phyloP scores from a whole-genome alignment of 75 land plant species.

The Picea sitchensis region DNA sequence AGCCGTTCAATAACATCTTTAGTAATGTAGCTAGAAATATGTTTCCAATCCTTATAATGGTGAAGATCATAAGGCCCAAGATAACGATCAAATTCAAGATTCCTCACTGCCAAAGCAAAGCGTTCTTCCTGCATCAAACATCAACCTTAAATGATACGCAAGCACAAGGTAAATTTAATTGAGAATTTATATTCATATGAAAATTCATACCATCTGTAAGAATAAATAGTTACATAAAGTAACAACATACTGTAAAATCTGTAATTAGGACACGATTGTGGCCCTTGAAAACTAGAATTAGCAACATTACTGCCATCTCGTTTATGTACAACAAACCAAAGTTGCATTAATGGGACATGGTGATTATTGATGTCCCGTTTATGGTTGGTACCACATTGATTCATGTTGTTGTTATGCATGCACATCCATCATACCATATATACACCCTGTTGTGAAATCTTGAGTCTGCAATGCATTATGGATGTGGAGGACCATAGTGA shows the following conservation, averaged over 20 bases:
- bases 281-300: too few relatives aligned
- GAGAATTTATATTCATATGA: not conserved
- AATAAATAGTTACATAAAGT: not conserved
- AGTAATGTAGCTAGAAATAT: slow-evolving; percentile 56
- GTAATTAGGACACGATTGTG: not conserved
- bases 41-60: slow-evolving; percentile 74
- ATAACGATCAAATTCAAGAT: slow-evolving; percentile 69
- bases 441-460: too few relatives aligned
- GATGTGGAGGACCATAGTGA: too few relatives aligned
- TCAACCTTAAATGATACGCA: not conserved
- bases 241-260: not conserved
- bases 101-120: slow-evolving; percentile 55
- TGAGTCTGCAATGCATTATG: too few relatives aligned
- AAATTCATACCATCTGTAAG: not conserved
- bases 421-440: too few relatives aligned
- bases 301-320: too few relatives aligned
- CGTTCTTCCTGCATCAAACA: slow-evolving; percentile 49
- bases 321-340: too few relatives aligned
- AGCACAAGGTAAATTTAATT: not conserved
- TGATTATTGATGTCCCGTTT: too few relatives aligned
- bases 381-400: too few relatives aligned
- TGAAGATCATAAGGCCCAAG: slow-evolving; percentile 80
- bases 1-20: slow-evolving; percentile 52
- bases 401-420: too few relatives aligned
- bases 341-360: too few relatives aligned